Evolutionary conservation across 805 yeast species (phyloP).

Genomic region (Blastobotrys robertii): DNA sequence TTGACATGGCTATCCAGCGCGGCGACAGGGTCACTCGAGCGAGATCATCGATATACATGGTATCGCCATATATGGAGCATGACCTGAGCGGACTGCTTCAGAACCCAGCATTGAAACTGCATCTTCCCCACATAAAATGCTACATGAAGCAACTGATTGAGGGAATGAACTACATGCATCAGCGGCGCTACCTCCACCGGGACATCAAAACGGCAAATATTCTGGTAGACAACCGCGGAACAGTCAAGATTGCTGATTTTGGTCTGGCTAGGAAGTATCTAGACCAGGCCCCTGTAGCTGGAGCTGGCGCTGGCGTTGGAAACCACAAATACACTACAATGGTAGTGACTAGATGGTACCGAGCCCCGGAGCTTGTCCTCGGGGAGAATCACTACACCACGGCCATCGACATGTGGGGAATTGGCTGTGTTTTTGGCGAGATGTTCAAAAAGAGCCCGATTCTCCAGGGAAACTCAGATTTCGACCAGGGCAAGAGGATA

Average conservation of each 20-base stretch:
- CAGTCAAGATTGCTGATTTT: slow-evolving; percentile 86
- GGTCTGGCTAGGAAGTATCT: slow-evolving; percentile 77
- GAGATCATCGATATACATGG: slow-evolving; percentile 58
- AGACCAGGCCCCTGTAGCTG: slow-evolving; percentile 48
- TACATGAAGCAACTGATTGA: slow-evolving; percentile 65
- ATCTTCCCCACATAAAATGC: slow-evolving; percentile 68
- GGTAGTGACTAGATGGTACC: slow-evolving; percentile 95
- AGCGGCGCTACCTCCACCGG: slow-evolving; percentile 55
- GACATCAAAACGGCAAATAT: slow-evolving; percentile 97
- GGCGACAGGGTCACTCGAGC: slow-evolving; percentile 21
- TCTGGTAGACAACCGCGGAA: slow-evolving; percentile 64
- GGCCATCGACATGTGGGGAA: slow-evolving; percentile 96
- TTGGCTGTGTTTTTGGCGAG: slow-evolving; percentile 94
- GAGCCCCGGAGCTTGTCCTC: slow-evolving; percentile 87
- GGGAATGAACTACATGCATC: slow-evolving; percentile 79
- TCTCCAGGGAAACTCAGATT: slow-evolving; percentile 73
- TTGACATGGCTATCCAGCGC: slow-evolving; percentile 57
- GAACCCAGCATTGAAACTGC: slow-evolving; percentile 56
- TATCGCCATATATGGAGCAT: slow-evolving; percentile 84
- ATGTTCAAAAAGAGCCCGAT: slow-evolving; percentile 75
- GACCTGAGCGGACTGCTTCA: slow-evolving; percentile 86
- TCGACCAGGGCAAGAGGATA: slow-evolving; percentile 77
- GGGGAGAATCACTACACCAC: slow-evolving; percentile 85
- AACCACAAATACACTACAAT: slow-evolving; percentile 42
- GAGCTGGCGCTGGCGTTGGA: slow-evolving; percentile 37